phyloP scores from a whole-genome alignment of 305 asterid genomes.

The Fraxinus xanthoxyloides region DNA sequence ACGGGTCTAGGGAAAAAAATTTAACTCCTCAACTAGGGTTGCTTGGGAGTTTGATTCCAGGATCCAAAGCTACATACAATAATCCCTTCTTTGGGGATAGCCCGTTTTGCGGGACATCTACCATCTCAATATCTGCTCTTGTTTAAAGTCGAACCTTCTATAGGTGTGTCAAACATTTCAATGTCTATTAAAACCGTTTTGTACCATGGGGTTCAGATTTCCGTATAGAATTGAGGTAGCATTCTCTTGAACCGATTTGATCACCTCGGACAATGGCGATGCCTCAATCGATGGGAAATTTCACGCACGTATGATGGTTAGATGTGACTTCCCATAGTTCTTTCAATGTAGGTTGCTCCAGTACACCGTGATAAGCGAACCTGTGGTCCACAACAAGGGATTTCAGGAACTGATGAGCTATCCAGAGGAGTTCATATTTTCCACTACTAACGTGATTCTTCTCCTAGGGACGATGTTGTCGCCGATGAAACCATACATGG shows the following conservation, averaged over 20 bases:
- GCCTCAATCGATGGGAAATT: background rate
- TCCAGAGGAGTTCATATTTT: background rate
- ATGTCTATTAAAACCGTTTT: background rate
- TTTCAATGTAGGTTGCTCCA: background rate
- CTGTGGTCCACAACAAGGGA: background rate
- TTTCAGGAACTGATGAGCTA: background rate
- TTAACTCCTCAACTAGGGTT: background rate
- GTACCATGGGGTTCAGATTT: background rate
- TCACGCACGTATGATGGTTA: background rate
- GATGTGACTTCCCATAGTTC: background rate
- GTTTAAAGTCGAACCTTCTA: too few relatives aligned
- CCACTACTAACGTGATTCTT: too few relatives aligned
- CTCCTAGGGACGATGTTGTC: too few relatives aligned
- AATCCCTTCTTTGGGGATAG: background rate
- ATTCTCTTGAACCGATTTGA: background rate
- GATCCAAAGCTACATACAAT: background rate
- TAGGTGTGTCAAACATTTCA: background rate
- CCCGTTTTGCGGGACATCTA: background rate
- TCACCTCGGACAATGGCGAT: background rate
- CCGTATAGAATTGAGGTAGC: background rate
- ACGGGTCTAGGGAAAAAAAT: too few relatives aligned
- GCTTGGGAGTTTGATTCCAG: background rate
- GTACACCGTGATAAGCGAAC: too few relatives aligned
- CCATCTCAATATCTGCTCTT: too few relatives aligned
- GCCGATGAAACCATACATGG: background rate